Evolutionary conservation across 176 grass and related monocot species (phyloP), one percentile per base, ranked within the genome.

Genomic region (Thalia dealbata): DNA sequence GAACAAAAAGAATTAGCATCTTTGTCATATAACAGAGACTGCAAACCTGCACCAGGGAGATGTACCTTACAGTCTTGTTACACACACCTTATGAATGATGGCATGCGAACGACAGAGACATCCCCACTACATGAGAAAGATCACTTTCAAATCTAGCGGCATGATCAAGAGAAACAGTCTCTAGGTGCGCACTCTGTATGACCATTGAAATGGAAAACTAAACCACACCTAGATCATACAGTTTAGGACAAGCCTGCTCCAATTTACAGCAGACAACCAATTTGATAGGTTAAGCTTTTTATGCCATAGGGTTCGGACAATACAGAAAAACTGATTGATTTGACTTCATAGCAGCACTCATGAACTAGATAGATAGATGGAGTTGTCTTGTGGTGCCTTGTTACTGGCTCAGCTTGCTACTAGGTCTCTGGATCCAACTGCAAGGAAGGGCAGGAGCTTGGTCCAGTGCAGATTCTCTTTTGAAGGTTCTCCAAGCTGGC

Each of bases 401-500:
- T 8, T 12, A 3, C 7, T 25, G 10, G 21, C 10, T 24, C 23
- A 24, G 58, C 10, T 24, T 61, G 21, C 26, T 25, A n/a, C 10
- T 61, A 45, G 35, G 65, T 13, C 35, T 44, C 38, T 44, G 65
- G 35, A 68, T 68, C 65, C 65, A 45, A 10, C 21, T 68, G 35
- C 38, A 44, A 42, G 0, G 65, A 23, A 1, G 10, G 21, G 18
- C 19, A 68, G 2, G 65, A 44, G 19, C 38, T 45, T 42, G 79
- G 58, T 51, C 44, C 52, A 0, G 45, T 24, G 10, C 30, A 55
- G 69, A 96, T 96, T 21, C 50, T 74, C 19, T 72, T 75, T 12
- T 88, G 80, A 25, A 80, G 81, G 74, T 70, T 62, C 78, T 88
- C 82, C 29, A 88, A 70, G 68, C 29, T 77, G 0, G 35, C 58